Conservation (phyloP, 75 land plant species). For the Pinus tabuliformis region DNA sequence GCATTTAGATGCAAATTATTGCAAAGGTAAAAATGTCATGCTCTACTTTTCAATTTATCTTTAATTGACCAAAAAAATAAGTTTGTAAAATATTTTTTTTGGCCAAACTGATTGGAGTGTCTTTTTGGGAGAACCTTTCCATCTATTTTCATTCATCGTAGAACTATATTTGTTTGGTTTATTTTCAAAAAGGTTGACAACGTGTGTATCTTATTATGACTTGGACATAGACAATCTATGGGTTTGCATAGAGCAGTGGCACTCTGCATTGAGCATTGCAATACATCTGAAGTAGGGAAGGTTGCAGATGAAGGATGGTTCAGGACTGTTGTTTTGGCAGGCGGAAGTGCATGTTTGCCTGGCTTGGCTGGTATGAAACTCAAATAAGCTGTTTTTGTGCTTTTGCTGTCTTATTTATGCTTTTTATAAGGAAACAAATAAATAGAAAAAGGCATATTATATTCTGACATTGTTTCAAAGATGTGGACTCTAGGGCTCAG, state of each 20-base stretch:
- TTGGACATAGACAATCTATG: slow-evolving; percentile 61
- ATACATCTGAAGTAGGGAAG: slow-evolving; percentile 24
- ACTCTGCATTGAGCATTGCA: slow-evolving; percentile 83
- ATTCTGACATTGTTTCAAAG: too few species aligned
- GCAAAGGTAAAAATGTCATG: not conserved
- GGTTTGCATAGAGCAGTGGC: slow-evolving; percentile 84
- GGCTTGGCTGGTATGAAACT: slow-evolving; percentile 67
- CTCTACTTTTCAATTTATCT: not conserved
- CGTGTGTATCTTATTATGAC: not conserved
- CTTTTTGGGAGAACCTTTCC: not conserved
- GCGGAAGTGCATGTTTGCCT: slow-evolving; percentile 85
- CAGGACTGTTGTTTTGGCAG: slow-evolving; percentile 81
- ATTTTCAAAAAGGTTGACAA: slow-evolving; percentile 1
- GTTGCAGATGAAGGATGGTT: slow-evolving; percentile 61
- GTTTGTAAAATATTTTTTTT: too few species aligned
- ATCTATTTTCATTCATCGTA: not conserved
- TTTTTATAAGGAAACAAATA: too few species aligned
- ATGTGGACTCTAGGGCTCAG: too few species aligned
- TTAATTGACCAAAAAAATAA: not conserved
- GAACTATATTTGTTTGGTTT: not conserved
- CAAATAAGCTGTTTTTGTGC: not conserved
- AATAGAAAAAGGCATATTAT: too few species aligned
- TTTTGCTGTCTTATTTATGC: too few species aligned
- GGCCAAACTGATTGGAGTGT: not conserved
- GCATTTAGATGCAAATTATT: not conserved